Conservation (phyloP, 192 early-diverging fungal species). For the Gonapodya prolifera region DNA sequence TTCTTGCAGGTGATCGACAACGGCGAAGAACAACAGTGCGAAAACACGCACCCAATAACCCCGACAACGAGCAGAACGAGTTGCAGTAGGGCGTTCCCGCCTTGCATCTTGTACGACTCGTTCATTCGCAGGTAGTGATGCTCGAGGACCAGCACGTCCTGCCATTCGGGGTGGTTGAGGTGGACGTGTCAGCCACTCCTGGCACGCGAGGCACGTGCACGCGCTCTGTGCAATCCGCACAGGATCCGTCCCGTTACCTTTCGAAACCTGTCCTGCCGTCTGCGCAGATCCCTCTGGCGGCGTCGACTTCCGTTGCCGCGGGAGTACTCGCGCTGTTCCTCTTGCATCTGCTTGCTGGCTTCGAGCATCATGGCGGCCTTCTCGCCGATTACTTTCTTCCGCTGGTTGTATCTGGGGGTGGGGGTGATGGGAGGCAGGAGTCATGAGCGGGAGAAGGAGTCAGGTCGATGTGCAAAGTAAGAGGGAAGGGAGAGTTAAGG, state of each 20-base stretch:
- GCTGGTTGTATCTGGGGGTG: slow-evolving; percentile 20
- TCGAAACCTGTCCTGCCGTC: slow-evolving; percentile 35
- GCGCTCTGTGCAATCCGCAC: background rate
- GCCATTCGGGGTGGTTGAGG: background rate
- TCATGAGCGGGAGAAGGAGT: background rate
- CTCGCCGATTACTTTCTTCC: slow-evolving; percentile 39
- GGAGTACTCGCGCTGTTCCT: slow-evolving; percentile 26
- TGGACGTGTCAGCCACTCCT: background rate
- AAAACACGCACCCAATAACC: slow-evolving; percentile 25
- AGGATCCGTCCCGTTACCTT: slow-evolving; percentile 17
- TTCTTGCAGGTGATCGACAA: too few relatives aligned
- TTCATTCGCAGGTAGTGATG: slow-evolving; percentile 41
- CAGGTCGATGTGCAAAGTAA: background rate
- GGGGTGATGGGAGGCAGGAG: background rate
- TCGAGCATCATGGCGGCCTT: slow-evolving; percentile 34
- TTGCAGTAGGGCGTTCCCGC: slow-evolving; percentile 37
- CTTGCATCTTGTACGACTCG: slow-evolving; percentile 32
- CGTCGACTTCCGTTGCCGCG: slow-evolving; percentile 5
- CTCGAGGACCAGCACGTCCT: slow-evolving; percentile 43
- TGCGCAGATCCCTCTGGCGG: slow-evolving; percentile 22
- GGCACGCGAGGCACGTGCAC: background rate
- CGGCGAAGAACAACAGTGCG: too few relatives aligned
- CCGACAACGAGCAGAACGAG: slow-evolving; percentile 26
- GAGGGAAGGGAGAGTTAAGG: background rate
- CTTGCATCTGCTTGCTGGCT: slow-evolving; percentile 25